Percentiles rank a stretch among this genome's conserved stretches.
These are phyloP conservation scores for Apiospora rasikravindrae DNA, from an alignment of 2,329 filamentous ascomycete genomes.

Conservation along the genomic window DNA sequence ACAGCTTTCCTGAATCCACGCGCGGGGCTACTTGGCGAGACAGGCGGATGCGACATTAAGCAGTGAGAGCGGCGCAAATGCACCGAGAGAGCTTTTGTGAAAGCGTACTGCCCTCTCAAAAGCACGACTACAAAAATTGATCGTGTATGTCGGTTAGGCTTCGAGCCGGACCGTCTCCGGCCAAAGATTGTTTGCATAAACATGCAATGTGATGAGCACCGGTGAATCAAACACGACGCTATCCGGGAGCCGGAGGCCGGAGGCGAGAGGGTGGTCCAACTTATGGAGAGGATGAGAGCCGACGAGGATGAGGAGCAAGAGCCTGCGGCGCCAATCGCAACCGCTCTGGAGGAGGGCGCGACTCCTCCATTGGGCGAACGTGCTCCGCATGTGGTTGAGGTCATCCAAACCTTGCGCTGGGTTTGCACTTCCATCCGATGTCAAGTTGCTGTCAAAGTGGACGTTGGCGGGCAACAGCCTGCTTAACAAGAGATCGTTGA, in stretches of 20 bases:
- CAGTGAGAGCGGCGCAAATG: too few relatives aligned
- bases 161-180: not conserved
- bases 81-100: not conserved
- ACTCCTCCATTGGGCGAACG: not conserved
- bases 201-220: not conserved
- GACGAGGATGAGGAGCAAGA: not conserved
- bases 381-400: not conserved
- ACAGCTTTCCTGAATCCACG: not conserved
- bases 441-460: not conserved
- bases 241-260: not conserved
- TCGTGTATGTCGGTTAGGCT: not conserved
- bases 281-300: not conserved
- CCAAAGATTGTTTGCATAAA: not conserved
- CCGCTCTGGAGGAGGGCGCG: not conserved
- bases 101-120: not conserved
- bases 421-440: not conserved
- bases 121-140: not conserved
- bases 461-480: not conserved
- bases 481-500: not conserved
- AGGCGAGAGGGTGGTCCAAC: not conserved
- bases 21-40: not conserved
- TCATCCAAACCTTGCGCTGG: not conserved
- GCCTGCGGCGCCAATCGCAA: constrained; percentile 5
- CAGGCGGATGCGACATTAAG: not conserved
- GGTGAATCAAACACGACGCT: not conserved